phyloP scores from a whole-genome alignment of 1,139 yeast species.

The Nakaseomyces kungkrabaensis region DNA sequence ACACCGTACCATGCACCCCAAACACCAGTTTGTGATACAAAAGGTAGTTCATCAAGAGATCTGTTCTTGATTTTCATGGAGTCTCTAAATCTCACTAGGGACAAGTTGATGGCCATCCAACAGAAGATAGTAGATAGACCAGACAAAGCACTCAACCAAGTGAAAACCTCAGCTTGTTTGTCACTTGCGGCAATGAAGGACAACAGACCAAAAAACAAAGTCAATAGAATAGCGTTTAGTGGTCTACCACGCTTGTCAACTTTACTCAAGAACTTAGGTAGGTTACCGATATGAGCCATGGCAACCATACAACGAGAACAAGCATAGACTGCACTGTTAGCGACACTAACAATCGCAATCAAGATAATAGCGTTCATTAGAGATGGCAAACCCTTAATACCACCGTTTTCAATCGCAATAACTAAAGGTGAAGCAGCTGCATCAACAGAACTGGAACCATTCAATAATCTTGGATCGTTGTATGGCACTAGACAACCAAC shows the following conservation, averaged over 20 bases:
- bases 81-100: constrained; percentile 53
- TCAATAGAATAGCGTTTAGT: constrained; percentile 43
- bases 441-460: constrained; percentile 38
- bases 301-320: constrained; percentile 60
- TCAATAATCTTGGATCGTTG: constrained; percentile 41
- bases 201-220: constrained; percentile 45
- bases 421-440: constrained; percentile 47
- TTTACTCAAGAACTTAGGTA: constrained; percentile 48
- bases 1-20: constrained; percentile 46
- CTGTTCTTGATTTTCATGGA: constrained; percentile 48
- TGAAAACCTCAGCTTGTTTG: constrained; percentile 47
- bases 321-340: constrained; percentile 56
- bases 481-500: constrained; percentile 65
- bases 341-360: constrained; percentile 59
- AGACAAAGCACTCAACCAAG: constrained; percentile 58
- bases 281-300: constrained; percentile 53
- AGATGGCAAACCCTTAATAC: constrained; percentile 40
- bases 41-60: constrained; percentile 42
- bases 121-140: constrained; percentile 59
- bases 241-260: constrained; percentile 63
- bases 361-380: constrained; percentile 43
- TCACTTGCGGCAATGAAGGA: constrained; percentile 56
- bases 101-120: constrained; percentile 54
- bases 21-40: constrained; percentile 44
- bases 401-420: constrained; percentile 41